Base-by-base conservation (phyloP, 1,139 yeast species). In the Dujonia santamariae region DNA sequence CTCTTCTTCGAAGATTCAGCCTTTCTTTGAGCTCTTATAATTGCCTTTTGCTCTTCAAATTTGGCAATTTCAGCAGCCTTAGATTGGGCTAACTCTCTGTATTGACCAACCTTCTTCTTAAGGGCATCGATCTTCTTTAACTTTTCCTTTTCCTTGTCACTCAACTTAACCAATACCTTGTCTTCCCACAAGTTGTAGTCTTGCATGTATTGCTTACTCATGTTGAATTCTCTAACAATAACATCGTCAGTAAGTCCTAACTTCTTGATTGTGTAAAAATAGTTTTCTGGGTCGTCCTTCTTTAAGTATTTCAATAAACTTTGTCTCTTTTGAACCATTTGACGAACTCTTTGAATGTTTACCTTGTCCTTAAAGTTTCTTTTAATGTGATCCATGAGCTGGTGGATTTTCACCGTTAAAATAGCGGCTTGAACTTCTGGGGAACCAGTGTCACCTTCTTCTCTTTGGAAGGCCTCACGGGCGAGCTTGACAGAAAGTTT, bases 391-490 rank as follows among this genome's bases (percentile, higher is more conserved):
- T 76, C 74, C 67, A 85, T 86, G 39, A 86, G 69, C 47, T 77
- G 81, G 45, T 84, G 87, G 46, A 92, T 86, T 50, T 78, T 78
- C 37, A 86, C 81, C 1, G 97, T 87, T 62, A 82, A 64, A 20
- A 86, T 75, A 2, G 97, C 97, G 1, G 97, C 96, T 59, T 90
- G 97, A 19, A 88, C 97, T 61, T 90, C 97, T 33, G 96, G 80
- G 1, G 96, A 85, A 1, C 95, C 97, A 0, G 97, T 86, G 55
- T 92, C 97, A 34, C 96, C 96, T 33, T 81, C 87, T 43, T 75
- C 72, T 51, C 96, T 74, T 46, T 78, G 80, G 57, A 92, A 88
- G 60, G 88, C 97, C 46, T 74, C 63, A 36, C 78, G 72, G 1
- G 97, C 96, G 38, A 83, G 58, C 34, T 61, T 59, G 6, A 78